Conservation (phyloP, 495 filamentous ascomycete genomes). For the Tetracladium setigerum region DNA sequence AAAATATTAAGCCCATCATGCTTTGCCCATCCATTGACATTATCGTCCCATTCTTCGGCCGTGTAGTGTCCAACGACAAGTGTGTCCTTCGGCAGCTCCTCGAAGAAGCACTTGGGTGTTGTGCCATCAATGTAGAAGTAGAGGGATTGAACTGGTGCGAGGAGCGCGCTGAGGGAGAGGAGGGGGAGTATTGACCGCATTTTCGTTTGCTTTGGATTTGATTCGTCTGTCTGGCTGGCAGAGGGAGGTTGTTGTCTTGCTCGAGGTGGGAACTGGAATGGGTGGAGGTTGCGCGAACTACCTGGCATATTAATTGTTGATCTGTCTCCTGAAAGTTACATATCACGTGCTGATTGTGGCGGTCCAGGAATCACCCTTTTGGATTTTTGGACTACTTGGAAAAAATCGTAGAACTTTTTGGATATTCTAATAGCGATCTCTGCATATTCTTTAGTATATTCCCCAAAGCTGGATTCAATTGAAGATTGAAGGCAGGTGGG, state of each 20-base stretch:
- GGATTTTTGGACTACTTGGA: too few species aligned
- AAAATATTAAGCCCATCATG: slow-evolving; percentile 71
- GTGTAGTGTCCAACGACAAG: slow-evolving; percentile 88
- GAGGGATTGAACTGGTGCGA: slow-evolving; percentile 65
- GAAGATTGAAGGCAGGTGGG: too few species aligned
- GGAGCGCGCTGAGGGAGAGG: slow-evolving; percentile 36
- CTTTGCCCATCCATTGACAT: slow-evolving; percentile 53
- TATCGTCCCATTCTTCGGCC: slow-evolving; percentile 69
- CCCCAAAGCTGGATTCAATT: too few species aligned
- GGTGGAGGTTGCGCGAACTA: slow-evolving; percentile 9
- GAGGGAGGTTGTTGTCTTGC: background rate
- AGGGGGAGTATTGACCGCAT: slow-evolving; percentile 45
- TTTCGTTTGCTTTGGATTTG: slow-evolving; percentile 1
- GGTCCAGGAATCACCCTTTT: too few species aligned
- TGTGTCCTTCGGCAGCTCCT: slow-evolving; percentile 97
- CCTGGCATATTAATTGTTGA: background rate
- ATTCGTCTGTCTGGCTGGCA: background rate
- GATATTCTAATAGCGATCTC: too few species aligned
- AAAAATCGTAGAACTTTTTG: too few species aligned
- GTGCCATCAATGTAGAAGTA: slow-evolving; percentile 94
- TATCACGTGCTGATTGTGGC: background rate
- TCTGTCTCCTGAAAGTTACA: too few species aligned
- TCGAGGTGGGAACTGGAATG: slow-evolving; percentile 7
- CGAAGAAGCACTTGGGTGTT: slow-evolving; percentile 86
- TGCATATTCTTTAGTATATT: too few species aligned